Evolutionary conservation across 495 filamentous ascomycete genomes (phyloP), one percentile per base, ranked within the genome.

Genomic region (Neurospora tetrasperma): DNA sequence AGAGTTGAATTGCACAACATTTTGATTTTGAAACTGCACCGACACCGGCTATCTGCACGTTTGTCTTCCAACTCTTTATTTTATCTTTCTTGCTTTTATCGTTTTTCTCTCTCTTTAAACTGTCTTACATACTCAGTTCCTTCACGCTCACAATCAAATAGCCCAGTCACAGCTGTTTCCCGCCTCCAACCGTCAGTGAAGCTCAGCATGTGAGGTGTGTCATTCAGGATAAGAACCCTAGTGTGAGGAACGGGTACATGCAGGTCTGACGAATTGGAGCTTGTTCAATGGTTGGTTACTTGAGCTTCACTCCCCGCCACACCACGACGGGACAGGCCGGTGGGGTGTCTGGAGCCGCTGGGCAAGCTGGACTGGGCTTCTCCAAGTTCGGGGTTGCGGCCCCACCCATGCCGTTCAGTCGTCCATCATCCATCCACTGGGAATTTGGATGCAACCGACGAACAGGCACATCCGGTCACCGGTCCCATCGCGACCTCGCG

Each of bases 221-320:
- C 70, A 71, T 43, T 71, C 42, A 16, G 41, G 41, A 73, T 44
- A 71, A 38, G 42, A 70, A 46, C 41, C 23, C 66, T 31, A 44
- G 42, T 42, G n/a, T 31, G 42, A 43, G 70, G 35, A 48, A 44
- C 27, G 62, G 71, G 16, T 27, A 35, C 41, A n/a, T 73, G 40
- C 71, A 70, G 71, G 66, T 35, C 40, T 73, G 71, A 73, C 71
- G 71, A 73, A 73, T 73, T 48, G 66, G 62, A 12, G 66, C 41
- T 18, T 42, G 43, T 73, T 73, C 11, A 73, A 40, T 73, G 71
- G 71, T 16, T 43, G 27, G 69, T 12, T 35, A 70, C 40, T 40
- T 41, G 31, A 62, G 31, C 71, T 69, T 27, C 62, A 20, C 41
- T 69, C 71, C n/a, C n/a, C n/a, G n/a, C n/a, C 39, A 69, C n/a